Percentiles rank a stretch among this genome's conserved stretches.
Evolutionary conservation across 2,329 filamentous ascomycete species (phyloP).

Genomic region (Chaetothyriales sp.): DNA sequence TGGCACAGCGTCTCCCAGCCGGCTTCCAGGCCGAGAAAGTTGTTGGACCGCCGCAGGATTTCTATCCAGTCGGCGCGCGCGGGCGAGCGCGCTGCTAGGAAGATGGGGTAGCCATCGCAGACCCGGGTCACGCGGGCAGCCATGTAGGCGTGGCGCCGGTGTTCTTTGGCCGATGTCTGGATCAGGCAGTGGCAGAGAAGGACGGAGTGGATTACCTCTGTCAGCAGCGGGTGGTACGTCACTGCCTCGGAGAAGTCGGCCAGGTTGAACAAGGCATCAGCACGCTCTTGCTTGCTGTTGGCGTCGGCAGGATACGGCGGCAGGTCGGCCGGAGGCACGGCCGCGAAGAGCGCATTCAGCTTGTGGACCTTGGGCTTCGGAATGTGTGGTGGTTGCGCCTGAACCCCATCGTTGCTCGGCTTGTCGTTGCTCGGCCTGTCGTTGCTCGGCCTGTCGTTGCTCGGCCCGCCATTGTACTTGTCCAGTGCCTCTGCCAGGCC

Average conservation of each 20-base stretch:
- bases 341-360: slow-evolving; percentile 55
- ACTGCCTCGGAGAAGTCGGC: slow-evolving; percentile 46
- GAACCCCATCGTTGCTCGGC: not conserved
- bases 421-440: slow-evolving; percentile 2
- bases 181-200: slow-evolving; percentile 66
- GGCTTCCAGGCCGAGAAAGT: slow-evolving; percentile 53
- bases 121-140: slow-evolving; percentile 61
- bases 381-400: slow-evolving; percentile 2
- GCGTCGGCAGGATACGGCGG: slow-evolving; percentile 49
- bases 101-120: slow-evolving; percentile 67
- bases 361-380: slow-evolving; percentile 35
- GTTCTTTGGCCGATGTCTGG: slow-evolving; percentile 64
- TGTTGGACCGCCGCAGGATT: slow-evolving; percentile 51
- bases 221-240: slow-evolving; percentile 69
- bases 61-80: slow-evolving; percentile 71
- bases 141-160: slow-evolving; percentile 69
- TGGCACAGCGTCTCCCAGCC: slow-evolving; percentile 59
- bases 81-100: slow-evolving; percentile 57
- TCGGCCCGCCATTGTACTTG: slow-evolving; percentile 5
- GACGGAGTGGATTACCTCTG: slow-evolving; percentile 63
- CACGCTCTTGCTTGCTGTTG: slow-evolving; percentile 15
- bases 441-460: not conserved
- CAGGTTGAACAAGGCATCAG: slow-evolving; percentile 24
- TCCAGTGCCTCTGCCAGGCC: slow-evolving; percentile 11
- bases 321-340: slow-evolving; percentile 51